Base-by-base conservation (phyloP, 1,284 basidiomycete species). In the Cryptococcus neoformans region DNA sequence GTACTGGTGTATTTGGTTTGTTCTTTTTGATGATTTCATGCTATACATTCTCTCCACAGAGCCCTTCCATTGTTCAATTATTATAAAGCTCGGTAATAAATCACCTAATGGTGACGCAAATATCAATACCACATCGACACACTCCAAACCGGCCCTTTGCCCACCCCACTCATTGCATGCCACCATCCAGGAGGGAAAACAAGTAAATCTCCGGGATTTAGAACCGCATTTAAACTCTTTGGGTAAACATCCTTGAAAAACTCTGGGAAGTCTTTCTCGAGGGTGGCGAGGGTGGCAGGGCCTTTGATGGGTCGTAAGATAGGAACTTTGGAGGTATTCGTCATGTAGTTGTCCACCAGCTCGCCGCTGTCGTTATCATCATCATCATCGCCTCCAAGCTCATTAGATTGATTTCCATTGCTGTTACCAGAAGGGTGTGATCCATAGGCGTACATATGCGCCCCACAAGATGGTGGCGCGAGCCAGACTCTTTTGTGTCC, bases 401-500 rank as follows among this genome's bases (percentile, higher is more conserved):
- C 40, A 41, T 41, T 41, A 16, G 11, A 12, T 3, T 41, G 40
- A 41, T 11, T 12, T 14, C 34, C 55, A 21, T 79, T n/a, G 70
- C 75, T 17, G 80, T 78, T 62, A 72, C 75, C 39, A 37, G 17
- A 4, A 28, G 28, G 3, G 28, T 28, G 12, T 47, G 34, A 6
- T 21, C 63, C 59, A 64, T 85, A 83, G 0, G 77, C 67, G 46
- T 77, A 69, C 86, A 92, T 88, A 53, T 75, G 78, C 0, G 77
- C 54, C 0, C 81, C 77, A 14, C 79, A 69, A 6, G 73, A 67
- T 2, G 91, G 90, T 14, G 92, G 88, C 0, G 92, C 91, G 38
- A 97, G 79, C 92, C 94, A 97, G n/a, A 97, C 83, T 4, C 87
- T 88, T 76, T 97, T 98, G 12, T 80, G 77, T 9, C 94, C 94